phyloP scores from a whole-genome alignment of 1,284 basidiomycete species.

The Mycena sp. region DNA sequence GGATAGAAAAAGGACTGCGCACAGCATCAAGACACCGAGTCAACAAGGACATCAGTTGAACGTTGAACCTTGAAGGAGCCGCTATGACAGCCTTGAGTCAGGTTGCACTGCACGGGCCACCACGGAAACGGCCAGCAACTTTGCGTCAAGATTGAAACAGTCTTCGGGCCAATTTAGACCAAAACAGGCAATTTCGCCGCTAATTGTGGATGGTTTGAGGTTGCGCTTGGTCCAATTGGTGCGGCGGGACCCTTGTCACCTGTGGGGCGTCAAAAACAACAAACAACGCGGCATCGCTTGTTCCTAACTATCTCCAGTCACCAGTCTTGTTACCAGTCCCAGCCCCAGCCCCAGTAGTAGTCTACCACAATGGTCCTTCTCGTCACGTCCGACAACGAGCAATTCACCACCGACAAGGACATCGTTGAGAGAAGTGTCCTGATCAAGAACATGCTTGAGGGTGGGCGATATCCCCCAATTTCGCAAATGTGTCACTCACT shows the following conservation, averaged over 20 bases:
- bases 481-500: constrained; percentile 18
- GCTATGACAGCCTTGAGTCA: constrained; percentile 22
- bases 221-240: too few relatives aligned
- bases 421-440: constrained; percentile 96
- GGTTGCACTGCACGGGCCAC: background rate
- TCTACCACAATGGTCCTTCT: constrained; percentile 57
- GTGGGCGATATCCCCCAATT: constrained; percentile 53
- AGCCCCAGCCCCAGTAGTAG: too few relatives aligned
- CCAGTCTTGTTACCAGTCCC: background rate
- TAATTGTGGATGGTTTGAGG: too few relatives aligned
- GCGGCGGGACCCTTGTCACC: too few relatives aligned
- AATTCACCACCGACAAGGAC: constrained; percentile 93
- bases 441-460: constrained; percentile 99
- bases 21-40: constrained; percentile 48
- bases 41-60: constrained; percentile 53
- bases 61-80: constrained; percentile 22
- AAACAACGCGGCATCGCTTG: too few relatives aligned
- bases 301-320: too few relatives aligned
- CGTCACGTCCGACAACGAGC: constrained; percentile 95
- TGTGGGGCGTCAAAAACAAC: background rate
- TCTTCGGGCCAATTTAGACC: too few relatives aligned
- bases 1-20: constrained; percentile 55
- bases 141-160: too few relatives aligned
- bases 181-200: too few relatives aligned
- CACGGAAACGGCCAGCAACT: too few relatives aligned